phyloP scores from a whole-genome alignment of 495 filamentous ascomycete species.

The Trichoderma reesei region DNA sequence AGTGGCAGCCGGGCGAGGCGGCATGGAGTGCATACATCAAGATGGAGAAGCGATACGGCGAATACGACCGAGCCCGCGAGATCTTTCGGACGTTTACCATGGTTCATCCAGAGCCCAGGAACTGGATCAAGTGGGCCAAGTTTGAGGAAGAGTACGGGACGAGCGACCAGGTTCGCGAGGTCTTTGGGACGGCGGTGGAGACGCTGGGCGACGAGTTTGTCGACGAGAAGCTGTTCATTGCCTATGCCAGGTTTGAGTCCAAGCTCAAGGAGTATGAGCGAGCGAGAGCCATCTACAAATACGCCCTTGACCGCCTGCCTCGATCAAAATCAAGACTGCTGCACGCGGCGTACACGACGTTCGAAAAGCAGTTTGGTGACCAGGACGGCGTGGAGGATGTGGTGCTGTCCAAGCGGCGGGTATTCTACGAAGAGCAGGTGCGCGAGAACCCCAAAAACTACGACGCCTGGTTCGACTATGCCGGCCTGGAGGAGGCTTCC shows the following conservation, averaged over 20 bases:
- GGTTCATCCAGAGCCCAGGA: slow-evolving; percentile 88
- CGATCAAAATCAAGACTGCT: slow-evolving; percentile 74
- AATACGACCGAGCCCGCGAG: slow-evolving; percentile 72
- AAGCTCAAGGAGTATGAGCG: slow-evolving; percentile 93
- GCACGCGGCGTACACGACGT: slow-evolving; percentile 90
- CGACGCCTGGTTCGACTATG: slow-evolving; percentile 94
- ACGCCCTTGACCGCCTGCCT: slow-evolving; percentile 83
- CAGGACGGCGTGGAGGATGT: slow-evolving; percentile 91
- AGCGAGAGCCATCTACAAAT: slow-evolving; percentile 93
- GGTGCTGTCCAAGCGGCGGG: slow-evolving; percentile 81
- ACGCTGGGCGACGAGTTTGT: slow-evolving; percentile 91
- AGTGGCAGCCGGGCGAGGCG: slow-evolving; percentile 92
- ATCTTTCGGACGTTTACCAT: slow-evolving; percentile 88
- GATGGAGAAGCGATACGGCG: slow-evolving; percentile 86
- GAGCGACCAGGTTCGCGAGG: slow-evolving; percentile 81
- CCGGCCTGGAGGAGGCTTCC: slow-evolving; percentile 74
- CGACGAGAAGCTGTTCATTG: slow-evolving; percentile 89
- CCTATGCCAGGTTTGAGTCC: slow-evolving; percentile 85
- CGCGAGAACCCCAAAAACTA: slow-evolving; percentile 92
- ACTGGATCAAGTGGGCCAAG: slow-evolving; percentile 98
- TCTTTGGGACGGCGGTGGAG: slow-evolving; percentile 83
- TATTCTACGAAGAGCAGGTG: slow-evolving; percentile 90
- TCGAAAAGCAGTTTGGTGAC: slow-evolving; percentile 97
- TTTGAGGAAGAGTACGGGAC: slow-evolving; percentile 96
- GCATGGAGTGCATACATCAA: slow-evolving; percentile 97